Base-by-base conservation (phyloP, 2,329 filamentous ascomycete genomes). In the Daldinia sp. region DNA sequence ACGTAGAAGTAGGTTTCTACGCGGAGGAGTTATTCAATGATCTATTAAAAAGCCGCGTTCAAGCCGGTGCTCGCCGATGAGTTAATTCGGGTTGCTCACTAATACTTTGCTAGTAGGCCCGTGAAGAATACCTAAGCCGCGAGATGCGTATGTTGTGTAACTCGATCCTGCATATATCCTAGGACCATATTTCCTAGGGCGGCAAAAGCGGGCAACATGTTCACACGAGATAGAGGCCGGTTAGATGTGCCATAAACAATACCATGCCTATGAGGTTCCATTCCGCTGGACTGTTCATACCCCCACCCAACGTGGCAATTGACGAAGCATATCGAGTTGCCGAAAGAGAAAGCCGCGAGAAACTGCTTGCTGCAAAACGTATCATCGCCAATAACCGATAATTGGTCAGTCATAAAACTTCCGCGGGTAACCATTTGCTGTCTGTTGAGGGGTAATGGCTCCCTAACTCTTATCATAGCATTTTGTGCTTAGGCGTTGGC, bases 91-190 rank as follows among this genome's bases (percentile, higher is more conserved):
- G 30, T 39, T 21, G 15, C 41, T 51, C 43, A 23, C 43, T 58
- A 21, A 35, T 55, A 7, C 29, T 9, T 56, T 59, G 30, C 21
- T 19, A 51, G 27, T 34, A 58, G 50, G 50, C 32, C 54, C 35
- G 50, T 56, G 53, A 37, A 51, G 30, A 37, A 49, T 47, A n/a
- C n/a, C n/a, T n/a, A 57, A 34, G 47, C 43, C 29, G 30, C 50
- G 48, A 50, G 15, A 51, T 55, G 45, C 57, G 60, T 43, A 63
- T 64, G 63, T 21, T 45, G 63, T 64, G 54, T 29, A 15, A 68
- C 63, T 41, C 60, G 66, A 66, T 66, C 59, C 61, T 66, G 63
- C 58, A 68, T 35, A 45, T 57, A 54, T 48, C 61, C 62, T 43
- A 32, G 37, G 23, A 50, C 39, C 55, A 67, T 43, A 47, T 58